Evolutionary conservation across 139 green algal genomes (phyloP).

Genomic region (Gonium pectorale): DNA sequence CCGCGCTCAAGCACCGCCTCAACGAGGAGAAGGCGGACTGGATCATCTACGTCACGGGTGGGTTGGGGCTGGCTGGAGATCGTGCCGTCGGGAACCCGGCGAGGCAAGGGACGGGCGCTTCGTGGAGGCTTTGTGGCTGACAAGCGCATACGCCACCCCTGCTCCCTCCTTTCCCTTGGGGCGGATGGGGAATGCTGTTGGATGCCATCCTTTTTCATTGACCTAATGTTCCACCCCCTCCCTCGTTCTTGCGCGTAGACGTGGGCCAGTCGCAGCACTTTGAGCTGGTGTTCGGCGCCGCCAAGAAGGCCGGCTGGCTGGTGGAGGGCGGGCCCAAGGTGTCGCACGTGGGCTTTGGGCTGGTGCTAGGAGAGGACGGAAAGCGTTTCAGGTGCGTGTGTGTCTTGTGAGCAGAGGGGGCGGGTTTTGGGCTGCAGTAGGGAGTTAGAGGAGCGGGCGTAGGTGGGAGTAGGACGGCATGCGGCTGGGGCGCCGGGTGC

Average conservation of each 20-base stretch:
- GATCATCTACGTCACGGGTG: slow-evolving; percentile 96
- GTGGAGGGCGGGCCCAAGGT: slow-evolving; percentile 64
- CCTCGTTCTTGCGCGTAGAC: slow-evolving; percentile 59
- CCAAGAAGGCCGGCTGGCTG: slow-evolving; percentile 75
- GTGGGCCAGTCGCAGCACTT: slow-evolving; percentile 95
- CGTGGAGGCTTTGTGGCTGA: no score
- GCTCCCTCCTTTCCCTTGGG: no score
- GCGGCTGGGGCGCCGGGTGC: no score
- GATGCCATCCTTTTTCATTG: background rate
- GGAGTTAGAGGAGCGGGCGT: no score
- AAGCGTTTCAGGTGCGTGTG: slow-evolving; percentile 82
- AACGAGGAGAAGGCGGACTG: slow-evolving; percentile 94
- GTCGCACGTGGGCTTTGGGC: slow-evolving; percentile 95
- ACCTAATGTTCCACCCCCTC: background rate
- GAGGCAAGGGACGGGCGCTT: no score
- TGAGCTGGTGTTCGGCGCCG: slow-evolving; percentile 87
- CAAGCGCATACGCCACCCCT: no score
- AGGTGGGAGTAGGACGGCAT: no score
- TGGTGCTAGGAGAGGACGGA: slow-evolving; percentile 97
- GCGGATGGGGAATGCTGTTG: no score
- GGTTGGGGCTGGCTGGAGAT: background rate
- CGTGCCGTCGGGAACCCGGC: no score
- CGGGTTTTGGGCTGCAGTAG: background rate
- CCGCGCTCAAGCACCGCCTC: slow-evolving; percentile 87
- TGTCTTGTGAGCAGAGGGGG: background rate